Evolutionary conservation across 1,139 yeast genomes (phyloP).

Genomic region (Candida dubliniensis): DNA sequence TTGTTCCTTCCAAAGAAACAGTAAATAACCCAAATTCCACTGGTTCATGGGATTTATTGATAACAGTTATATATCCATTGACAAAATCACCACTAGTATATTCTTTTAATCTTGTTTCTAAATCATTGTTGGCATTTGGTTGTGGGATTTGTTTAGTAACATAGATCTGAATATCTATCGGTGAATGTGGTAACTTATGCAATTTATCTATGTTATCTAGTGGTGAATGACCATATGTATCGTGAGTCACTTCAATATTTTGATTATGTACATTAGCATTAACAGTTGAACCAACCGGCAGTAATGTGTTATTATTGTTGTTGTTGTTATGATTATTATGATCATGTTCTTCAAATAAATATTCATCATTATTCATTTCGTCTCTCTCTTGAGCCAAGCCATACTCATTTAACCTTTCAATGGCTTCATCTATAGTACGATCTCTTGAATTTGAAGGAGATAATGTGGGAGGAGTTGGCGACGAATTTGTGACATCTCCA

Average conservation of each 20-base stretch:
- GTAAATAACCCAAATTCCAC: constrained; percentile 47
- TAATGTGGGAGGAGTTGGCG: constrained; percentile 27
- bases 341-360: constrained; percentile 25
- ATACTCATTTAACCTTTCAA: constrained; percentile 19
- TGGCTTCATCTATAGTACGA: constrained; percentile 18
- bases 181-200: constrained; percentile 35
- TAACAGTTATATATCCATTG: constrained; percentile 39
- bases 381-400: constrained; percentile 15
- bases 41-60: constrained; percentile 39
- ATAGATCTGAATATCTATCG: constrained; percentile 42
- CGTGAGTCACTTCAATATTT: constrained; percentile 23
- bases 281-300: constrained; percentile 8
- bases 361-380: constrained; percentile 22
- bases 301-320: background rate
- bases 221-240: constrained; percentile 43
- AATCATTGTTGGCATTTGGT: constrained; percentile 34
- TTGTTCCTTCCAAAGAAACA: constrained; percentile 48
- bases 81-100: constrained; percentile 43
- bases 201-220: constrained; percentile 46
- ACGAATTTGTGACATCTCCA: constrained; percentile 33
- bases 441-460: constrained; percentile 15
- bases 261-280: constrained; percentile 15
- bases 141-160: constrained; percentile 45
- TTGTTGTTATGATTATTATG: constrained; percentile 1
- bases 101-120: constrained; percentile 46